phyloP scores from a whole-genome alignment of 352 stramenopile genomes.

The Blastocystis sp. region DNA sequence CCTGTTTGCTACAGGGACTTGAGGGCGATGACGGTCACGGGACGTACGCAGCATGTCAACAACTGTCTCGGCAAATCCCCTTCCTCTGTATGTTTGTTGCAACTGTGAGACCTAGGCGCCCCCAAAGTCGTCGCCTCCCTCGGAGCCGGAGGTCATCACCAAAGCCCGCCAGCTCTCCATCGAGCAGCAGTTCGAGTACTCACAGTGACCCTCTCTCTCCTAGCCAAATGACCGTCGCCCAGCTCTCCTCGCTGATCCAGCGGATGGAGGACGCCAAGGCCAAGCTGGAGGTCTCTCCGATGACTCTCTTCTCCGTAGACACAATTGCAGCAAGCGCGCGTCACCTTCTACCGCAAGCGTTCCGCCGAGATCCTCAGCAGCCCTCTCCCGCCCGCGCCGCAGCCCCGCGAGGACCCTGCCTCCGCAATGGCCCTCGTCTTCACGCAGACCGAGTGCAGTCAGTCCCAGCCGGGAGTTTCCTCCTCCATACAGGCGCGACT shows the following conservation, averaged over 20 bases:
- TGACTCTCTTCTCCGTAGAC: neutral
- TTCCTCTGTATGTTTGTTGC: too few relatives aligned
- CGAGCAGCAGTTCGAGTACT: neutral
- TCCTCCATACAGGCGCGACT: neutral
- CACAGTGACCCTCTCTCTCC: neutral
- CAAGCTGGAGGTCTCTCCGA: constrained; percentile 5
- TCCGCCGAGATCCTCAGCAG: neutral
- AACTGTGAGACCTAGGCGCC: neutral
- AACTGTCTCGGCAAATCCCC: neutral
- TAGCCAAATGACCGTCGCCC: neutral
- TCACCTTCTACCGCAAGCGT: constrained; percentile 22
- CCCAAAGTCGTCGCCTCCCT: neutral
- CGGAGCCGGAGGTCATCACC: neutral
- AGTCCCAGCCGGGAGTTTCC: neutral
- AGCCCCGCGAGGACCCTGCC: neutral
- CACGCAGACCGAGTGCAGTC: neutral
- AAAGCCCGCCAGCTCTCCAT: neutral
- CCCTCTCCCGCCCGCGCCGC: neutral
- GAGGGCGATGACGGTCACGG: neutral
- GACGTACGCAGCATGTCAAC: constrained; percentile 37
- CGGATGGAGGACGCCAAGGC: constrained; percentile 6
- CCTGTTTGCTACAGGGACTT: constrained; percentile 41
- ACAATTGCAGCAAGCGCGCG: neutral
- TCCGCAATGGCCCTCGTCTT: neutral
- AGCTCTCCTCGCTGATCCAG: neutral